Evolutionary conservation across 352 stramenopile species (phyloP), one percentile per base, ranked within the genome.

Genomic region (Thraustochytrium sp.): DNA sequence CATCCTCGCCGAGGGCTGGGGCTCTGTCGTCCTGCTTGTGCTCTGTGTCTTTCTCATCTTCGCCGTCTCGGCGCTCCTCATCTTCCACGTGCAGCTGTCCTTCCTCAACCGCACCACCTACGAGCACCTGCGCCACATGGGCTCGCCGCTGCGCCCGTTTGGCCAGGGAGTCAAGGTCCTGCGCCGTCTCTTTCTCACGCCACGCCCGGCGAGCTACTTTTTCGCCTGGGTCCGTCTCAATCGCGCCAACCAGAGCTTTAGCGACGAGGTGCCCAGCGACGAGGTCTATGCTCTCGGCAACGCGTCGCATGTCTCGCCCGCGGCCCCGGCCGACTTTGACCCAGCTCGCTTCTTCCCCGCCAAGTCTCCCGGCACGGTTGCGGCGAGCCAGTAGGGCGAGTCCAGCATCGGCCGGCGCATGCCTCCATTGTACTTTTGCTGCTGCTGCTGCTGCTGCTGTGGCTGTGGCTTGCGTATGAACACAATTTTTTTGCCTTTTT

Each of bases 1-100:
- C 38, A 21, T 54, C 0, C 31, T 80, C 31, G 13, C 23, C 46
- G 42, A 80, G 21, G 53, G 53, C 23, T 42, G n/a, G 42, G 68
- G 68, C 2, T 61, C 68, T 2, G 11, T 80, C 18, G 31, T 72
- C 11, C 53, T 80, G 26, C 16, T 80, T 9, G 44, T 80, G 48
- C 48, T 80, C 23, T 80, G 68, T 44, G n/a, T 80, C 8, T 29
- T 80, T 21, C 46, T 80, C n/a, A 46, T 80, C 40, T 31, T 80
- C n/a, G 31, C 40, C 3, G 68, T 80, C 21, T 11, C 46, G 9
- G 68, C 68, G 13, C 34, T 80, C 5, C 2, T 80, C 13, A 53
- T 51, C 34, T 80, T 65, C 44, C 68, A 80, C 42, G 18, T 64
- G 13, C 68, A 80, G 51, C 68, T 80, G 8, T 61, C 40, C n/a